These are phyloP conservation scores for Gossypioides kirkii DNA, from an alignment of 345 rosid genomes.

Conservation along the genomic window DNA sequence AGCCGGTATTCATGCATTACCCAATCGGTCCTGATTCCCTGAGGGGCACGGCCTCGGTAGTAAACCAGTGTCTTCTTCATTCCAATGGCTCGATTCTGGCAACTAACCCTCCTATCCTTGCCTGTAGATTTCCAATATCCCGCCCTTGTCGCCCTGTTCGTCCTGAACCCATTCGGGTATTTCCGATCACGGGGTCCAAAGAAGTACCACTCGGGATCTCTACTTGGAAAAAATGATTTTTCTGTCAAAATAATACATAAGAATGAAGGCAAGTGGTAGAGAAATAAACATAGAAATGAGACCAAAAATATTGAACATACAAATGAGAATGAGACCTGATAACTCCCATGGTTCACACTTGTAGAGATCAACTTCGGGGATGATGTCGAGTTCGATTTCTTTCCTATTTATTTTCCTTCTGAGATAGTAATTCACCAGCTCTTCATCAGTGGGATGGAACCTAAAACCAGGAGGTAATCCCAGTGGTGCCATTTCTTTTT, in stretches of 20 bases:
- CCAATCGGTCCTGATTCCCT: slow-evolving; percentile 84
- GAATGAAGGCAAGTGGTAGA: background rate
- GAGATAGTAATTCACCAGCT: slow-evolving; percentile 87
- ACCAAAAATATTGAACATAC: too few species aligned
- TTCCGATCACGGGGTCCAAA: slow-evolving; percentile 91
- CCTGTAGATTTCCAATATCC: slow-evolving; percentile 97
- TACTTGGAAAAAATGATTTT: slow-evolving; percentile 81
- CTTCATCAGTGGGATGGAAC: slow-evolving; percentile 95
- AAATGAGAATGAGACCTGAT: slow-evolving; percentile 41
- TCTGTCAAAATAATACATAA: slow-evolving; percentile 29
- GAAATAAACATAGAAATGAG: background rate
- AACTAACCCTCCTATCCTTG: slow-evolving; percentile 67
- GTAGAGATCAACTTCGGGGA: slow-evolving; percentile 95
- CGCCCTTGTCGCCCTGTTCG: slow-evolving; percentile 78
- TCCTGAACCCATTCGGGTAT: slow-evolving; percentile 84
- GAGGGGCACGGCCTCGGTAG: slow-evolving; percentile 89
- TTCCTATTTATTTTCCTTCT: slow-evolving; percentile 77
- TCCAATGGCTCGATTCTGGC: slow-evolving; percentile 69
- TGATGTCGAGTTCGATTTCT: slow-evolving; percentile 88
- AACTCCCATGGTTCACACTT: slow-evolving; percentile 98
- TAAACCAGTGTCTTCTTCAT: slow-evolving; percentile 96
- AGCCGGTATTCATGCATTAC: slow-evolving; percentile 97
- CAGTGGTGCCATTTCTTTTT: slow-evolving; percentile 45
- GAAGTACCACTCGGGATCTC: slow-evolving; percentile 96
- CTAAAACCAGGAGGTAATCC: slow-evolving; percentile 94